Base-by-base conservation (phyloP, 129 eudicot species). In the Dittrichia graveolens region DNA sequence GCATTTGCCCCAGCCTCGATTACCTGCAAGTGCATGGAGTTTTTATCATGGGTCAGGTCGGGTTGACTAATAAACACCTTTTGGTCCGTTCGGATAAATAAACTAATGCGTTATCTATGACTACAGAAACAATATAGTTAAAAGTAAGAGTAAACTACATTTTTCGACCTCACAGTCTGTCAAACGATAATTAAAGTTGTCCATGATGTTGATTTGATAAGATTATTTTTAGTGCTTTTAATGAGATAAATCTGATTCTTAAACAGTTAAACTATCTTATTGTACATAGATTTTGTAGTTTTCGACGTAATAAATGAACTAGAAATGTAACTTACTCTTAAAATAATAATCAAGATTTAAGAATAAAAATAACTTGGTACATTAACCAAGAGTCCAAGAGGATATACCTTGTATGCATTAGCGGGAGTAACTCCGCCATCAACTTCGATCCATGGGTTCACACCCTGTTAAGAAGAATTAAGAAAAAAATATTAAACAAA, bases 1-100 rank as follows among this genome's bases (percentile, higher is more conserved):
- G 99, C 96, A 75, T 95, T 95, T 44, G 99, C 99, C 58, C 99
- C 99, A 70, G 96, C 99, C 80, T 95, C 99, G 71, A 90, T 95
- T 55, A 94, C 98, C 98, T 93, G 87, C 49, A 24, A 24, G 31
- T 24, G 31, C 31, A 24, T 24, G 31, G 31, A 24, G 31, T 24
- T 24, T 24, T 24, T 24, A n/a, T 24, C 31, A 68, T 2, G 61
- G 55, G 18, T 19, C 19, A 45, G 18, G 71, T 67, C 38, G 19
- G 56, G 43, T 47, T 34, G 72, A 48, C 45, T 31, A 31, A 46
- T 4, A 63, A 47, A 34, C 38, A 24, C 34, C 3, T 18, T 18
- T 65, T 65, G 5, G 5, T 16, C 13, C 18, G 24, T 47, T 3
- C 16, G 34, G 5, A 53, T 53, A 53, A 42, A 8, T 7, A 4